Evolutionary conservation across 768 basidiomycete species (phyloP), one percentile per base, ranked within the genome.

Genomic region (Tephrocybe sp.): DNA sequence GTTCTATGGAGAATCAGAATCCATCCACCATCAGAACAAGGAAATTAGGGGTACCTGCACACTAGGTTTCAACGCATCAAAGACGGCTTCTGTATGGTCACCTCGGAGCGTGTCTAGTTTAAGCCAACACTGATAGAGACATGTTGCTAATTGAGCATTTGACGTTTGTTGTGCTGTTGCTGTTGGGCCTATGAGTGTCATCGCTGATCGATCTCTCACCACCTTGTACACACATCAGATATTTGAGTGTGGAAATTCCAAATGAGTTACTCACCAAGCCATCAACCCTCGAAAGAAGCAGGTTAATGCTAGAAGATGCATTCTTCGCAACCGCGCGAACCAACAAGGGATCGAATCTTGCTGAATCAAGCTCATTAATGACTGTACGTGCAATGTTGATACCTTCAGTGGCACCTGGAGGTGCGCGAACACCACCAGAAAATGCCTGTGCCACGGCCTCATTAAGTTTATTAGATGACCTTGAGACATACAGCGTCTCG

Each of bases 281-380:
- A 30, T 97, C 93, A 1, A 81, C 67, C 49, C 86, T 77, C 5
- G 76, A 72, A 18, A 82, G 60, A 56, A 92, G 73, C 53, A 72
- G 76, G n/a, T 93, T 91, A 39, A 98, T 61, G 47, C 84, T 82
- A 2, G 78, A 70, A 9, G 76, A 76, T 0, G 80, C 83, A 61
- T 83, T 86, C 64, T 84, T 86, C 12, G 94, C 91, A 7, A 97
- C 85, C 5, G 84, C 76, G 51, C 78, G 79, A 9, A 92, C 83
- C 12, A 99, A 72, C 30, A 98, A 65, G 0, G 96, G 96, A 68
- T 99, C 97, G 63, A 96, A 97, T 53, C 86, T 79, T 12, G 92
- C 92, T 2, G 92, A 83, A 65, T 98, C 94, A 4, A 99, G 79
- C 60, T 98, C 97, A 64, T 98, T 98, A 22, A 83, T 82, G 18